Evolutionary conservation across 345 rosid genomes (phyloP).

Genomic region (Garcia nutans): DNA sequence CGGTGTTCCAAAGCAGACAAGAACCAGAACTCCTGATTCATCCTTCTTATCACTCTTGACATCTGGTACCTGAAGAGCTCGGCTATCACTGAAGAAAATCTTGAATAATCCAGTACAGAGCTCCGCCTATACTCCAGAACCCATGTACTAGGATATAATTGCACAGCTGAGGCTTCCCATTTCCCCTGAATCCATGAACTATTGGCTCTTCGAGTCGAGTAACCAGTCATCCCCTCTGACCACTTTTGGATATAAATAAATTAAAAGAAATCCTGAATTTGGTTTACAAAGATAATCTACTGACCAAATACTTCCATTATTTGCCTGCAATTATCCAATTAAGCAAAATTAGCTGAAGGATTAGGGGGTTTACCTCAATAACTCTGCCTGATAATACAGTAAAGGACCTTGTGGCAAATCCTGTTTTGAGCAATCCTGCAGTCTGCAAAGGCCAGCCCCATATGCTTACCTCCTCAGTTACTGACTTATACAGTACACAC

Average conservation of each 20-base stretch:
- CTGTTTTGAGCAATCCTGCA: conserved; percentile 59
- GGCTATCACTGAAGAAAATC: conserved; percentile 40
- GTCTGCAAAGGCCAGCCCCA: conserved; percentile 99
- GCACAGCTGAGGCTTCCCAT: conserved; percentile 59
- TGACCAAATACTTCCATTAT: background rate
- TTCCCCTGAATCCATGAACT: conserved; percentile 53
- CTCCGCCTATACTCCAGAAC: conserved; percentile 64
- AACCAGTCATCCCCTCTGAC: conserved; percentile 57
- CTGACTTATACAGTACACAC: conserved; percentile 68
- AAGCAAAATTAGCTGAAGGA: background rate
- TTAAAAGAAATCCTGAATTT: background rate
- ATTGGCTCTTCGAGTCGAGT: conserved; percentile 43
- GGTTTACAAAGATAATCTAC: background rate
- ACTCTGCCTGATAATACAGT: conserved; percentile 74
- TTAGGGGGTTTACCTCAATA: conserved; percentile 53
- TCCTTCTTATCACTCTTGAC: conserved; percentile 18
- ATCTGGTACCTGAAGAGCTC: conserved; percentile 46
- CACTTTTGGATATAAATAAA: conserved; percentile 40
- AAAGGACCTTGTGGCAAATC: conserved; percentile 53
- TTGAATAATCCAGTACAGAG: conserved; percentile 44
- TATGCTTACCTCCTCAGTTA: conserved; percentile 70
- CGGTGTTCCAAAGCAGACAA: conserved; percentile 25
- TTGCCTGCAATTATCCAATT: background rate
- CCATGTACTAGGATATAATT: conserved; percentile 76
- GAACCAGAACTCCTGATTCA: conserved; percentile 30